phyloP scores from a whole-genome alignment of 768 basidiomycete genomes.

The Lenzites betulinus region DNA sequence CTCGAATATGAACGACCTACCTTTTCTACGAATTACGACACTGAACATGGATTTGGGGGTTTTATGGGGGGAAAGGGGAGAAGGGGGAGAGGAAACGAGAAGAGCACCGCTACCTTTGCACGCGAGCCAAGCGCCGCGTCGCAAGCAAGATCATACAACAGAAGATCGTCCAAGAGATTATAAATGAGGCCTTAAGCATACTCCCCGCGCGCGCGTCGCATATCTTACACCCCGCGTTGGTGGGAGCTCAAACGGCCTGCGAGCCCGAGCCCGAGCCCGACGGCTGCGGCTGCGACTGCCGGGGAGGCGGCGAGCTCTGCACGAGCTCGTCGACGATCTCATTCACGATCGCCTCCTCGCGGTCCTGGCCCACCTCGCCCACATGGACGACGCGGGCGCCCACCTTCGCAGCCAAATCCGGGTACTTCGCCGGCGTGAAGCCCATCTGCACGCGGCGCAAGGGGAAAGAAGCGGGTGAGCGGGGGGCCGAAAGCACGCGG shows the following conservation, averaged over 20 bases:
- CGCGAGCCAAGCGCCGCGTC: background rate
- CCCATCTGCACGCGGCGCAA: constrained; percentile 56
- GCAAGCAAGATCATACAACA: constrained; percentile 1
- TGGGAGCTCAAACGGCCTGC: constrained; percentile 1
- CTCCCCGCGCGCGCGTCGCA: background rate
- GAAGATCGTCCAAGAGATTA: background rate
- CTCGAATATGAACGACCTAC: background rate
- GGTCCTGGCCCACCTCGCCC: constrained; percentile 20
- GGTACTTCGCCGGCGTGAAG: constrained; percentile 61
- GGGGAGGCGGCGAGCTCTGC: constrained; percentile 9
- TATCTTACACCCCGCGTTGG: constrained; percentile 11
- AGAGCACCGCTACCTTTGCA: background rate
- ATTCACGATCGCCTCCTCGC: constrained; percentile 30
- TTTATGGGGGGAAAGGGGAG: background rate
- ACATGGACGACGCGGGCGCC: constrained; percentile 21
- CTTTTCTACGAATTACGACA: background rate
- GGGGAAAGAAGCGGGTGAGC: background rate
- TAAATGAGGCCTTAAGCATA: constrained; percentile 19
- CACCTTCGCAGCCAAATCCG: constrained; percentile 54
- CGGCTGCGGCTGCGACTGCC: constrained; percentile 8
- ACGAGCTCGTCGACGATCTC: constrained; percentile 33
- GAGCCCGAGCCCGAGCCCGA: constrained; percentile 21
- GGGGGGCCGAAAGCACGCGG: background rate
- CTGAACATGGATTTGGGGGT: background rate
- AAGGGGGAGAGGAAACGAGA: background rate